A percentile compares a stretch with the other conserved stretches of the same genome.
These are phyloP conservation scores for Patellaria atrata DNA, from an alignment of 495 filamentous ascomycete species.

Conservation along the genomic window DNA sequence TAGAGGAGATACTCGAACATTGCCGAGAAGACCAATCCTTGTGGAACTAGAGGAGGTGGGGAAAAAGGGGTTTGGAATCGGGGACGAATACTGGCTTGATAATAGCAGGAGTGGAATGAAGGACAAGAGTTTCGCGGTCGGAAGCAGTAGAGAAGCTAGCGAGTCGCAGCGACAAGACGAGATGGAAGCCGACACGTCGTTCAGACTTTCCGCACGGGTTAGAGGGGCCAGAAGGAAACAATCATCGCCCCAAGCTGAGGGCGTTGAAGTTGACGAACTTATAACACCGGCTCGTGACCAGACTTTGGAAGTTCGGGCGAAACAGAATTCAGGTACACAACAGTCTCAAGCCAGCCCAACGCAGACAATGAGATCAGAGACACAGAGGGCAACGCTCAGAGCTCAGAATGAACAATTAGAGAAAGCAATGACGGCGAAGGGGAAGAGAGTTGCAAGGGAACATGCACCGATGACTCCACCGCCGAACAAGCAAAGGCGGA, in stretches of 20 bases:
- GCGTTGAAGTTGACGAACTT: constrained; percentile 13
- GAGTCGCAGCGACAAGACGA: constrained; percentile 10
- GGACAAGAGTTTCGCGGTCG: constrained; percentile 12
- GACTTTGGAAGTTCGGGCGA: constrained; percentile 16
- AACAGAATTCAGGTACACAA: constrained; percentile 18
- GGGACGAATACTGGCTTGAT: constrained; percentile 69
- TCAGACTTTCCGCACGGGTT: constrained; percentile 8
- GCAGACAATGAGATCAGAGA: constrained; percentile 10
- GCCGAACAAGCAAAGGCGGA: constrained; percentile 31
- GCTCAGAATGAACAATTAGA: constrained; percentile 15
- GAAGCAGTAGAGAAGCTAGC: constrained; percentile 21
- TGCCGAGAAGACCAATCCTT: constrained; percentile 9
- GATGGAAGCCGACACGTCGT: constrained; percentile 3
- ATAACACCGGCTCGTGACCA: too few species aligned
- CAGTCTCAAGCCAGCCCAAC: constrained; percentile 15
- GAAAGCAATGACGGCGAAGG: constrained; percentile 21
- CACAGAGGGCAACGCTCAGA: constrained; percentile 7
- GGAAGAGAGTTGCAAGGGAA: constrained; percentile 19
- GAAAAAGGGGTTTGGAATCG: constrained; percentile 67
- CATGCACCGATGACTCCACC: constrained; percentile 23
- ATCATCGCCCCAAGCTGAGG: constrained; percentile 10
- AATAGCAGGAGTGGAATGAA: constrained; percentile 26
- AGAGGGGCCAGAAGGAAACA: constrained; percentile 4
- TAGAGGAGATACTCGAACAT: constrained; percentile 25
- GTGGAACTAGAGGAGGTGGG: constrained; percentile 68